Percentiles rank a stretch among this genome's conserved stretches.
Evolutionary conservation across 352 stramenopile species (phyloP).

Genomic region (Phytopythium delawarense): DNA sequence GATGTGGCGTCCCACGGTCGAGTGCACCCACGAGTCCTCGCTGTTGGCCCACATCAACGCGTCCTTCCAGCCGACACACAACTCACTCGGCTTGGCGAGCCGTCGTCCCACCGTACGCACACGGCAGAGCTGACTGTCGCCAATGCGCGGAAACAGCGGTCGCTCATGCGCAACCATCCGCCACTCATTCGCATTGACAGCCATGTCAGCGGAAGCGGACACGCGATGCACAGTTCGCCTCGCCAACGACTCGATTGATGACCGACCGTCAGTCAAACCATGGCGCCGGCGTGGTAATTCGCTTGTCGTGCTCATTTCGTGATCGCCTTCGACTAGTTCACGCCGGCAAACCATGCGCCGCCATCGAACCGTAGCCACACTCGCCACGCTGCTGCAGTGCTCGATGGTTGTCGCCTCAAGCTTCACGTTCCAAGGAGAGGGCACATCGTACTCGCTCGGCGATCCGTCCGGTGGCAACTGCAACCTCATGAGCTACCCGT

Average conservation of each 20-base stretch:
- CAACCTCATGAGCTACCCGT: constrained; percentile 37
- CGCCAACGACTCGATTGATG: neutral
- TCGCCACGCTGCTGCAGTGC: neutral
- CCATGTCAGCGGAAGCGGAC: neutral
- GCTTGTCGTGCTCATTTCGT: neutral
- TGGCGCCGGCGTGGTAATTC: neutral
- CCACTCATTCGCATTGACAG: constrained; percentile 1
- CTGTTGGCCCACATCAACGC: neutral
- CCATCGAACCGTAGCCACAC: neutral
- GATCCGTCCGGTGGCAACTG: constrained; percentile 33
- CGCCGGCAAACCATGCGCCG: neutral
- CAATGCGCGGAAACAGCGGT: neutral
- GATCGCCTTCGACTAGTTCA: neutral
- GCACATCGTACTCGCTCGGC: constrained; percentile 28
- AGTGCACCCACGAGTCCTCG: neutral
- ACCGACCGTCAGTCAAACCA: neutral
- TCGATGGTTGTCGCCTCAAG: neutral
- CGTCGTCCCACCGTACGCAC: constrained; percentile 5
- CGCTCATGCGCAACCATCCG: constrained; percentile 1
- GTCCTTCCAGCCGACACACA: neutral
- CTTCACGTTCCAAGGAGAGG: constrained; percentile 14
- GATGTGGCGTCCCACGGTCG: neutral
- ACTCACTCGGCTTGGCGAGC: neutral
- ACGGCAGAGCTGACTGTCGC: neutral
- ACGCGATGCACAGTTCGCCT: neutral